Conservation (phyloP, 2,329 filamentous ascomycete species). For the Raffaelea deltoideospora region DNA sequence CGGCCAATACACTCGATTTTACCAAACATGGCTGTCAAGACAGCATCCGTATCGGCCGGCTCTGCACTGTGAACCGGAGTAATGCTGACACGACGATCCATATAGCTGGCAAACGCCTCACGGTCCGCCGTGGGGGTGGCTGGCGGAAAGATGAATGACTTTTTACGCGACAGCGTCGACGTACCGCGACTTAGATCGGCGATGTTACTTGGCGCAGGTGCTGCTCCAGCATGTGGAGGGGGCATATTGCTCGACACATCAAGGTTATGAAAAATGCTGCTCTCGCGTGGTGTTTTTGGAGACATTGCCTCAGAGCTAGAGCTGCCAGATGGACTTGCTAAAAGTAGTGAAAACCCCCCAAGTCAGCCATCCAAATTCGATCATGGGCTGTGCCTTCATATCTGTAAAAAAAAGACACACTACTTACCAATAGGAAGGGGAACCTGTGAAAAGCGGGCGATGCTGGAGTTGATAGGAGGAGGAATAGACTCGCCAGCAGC, state of each 20-base stretch:
- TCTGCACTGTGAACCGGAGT: conserved; percentile 55
- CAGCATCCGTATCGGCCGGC: conserved; percentile 61
- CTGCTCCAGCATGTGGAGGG: conserved; percentile 64
- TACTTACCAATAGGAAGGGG: conserved; percentile 1
- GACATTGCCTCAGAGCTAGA: conserved; percentile 33
- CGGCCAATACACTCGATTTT: conserved; percentile 68
- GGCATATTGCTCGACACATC: conserved; percentile 26
- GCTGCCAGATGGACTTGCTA: conserved; percentile 47
- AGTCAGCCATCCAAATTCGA: too few relatives aligned
- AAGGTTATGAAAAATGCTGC: conserved; percentile 11
- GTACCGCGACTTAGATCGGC: background rate
- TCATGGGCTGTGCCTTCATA: background rate
- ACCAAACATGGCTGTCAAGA: conserved; percentile 60
- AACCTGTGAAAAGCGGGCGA: background rate
- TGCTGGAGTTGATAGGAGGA: background rate
- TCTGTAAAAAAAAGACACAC: background rate
- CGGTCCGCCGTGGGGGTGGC: conserved; percentile 65
- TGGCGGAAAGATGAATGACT: conserved; percentile 35
- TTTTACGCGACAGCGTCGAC: conserved; percentile 2
- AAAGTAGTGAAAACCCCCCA: too few relatives aligned
- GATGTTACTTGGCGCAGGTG: conserved; percentile 57
- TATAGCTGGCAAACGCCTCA: conserved; percentile 35
- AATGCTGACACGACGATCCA: conserved; percentile 42
- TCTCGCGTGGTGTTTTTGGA: conserved; percentile 68
- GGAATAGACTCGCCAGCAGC: conserved; percentile 1